phyloP scores from a whole-genome alignment of 352 stramenopile genomes.

The Phytophthora hibernalis region DNA sequence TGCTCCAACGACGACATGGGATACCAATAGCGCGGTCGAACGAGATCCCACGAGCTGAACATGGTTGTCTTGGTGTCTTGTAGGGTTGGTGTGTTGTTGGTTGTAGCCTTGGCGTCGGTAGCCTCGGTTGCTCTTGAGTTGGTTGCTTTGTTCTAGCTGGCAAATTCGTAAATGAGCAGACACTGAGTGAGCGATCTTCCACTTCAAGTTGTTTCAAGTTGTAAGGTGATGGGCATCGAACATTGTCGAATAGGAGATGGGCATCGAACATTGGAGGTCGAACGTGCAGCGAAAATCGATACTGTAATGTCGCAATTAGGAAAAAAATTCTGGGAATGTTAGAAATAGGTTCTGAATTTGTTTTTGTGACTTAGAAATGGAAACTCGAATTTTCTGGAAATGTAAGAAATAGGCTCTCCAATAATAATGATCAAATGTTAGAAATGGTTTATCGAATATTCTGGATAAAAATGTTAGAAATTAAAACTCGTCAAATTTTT shows the following conservation, averaged over 20 bases:
- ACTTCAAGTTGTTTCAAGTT: slow-evolving; percentile 15
- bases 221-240: neutral
- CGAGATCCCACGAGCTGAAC: slow-evolving; percentile 56
- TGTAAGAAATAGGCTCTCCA: too few species aligned
- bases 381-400: too few species aligned
- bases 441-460: too few species aligned
- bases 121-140: neutral
- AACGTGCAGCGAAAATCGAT: slow-evolving; percentile 14
- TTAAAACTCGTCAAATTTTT: too few species aligned
- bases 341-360: too few species aligned
- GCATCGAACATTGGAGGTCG: too few species aligned
- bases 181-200: slow-evolving; percentile 9
- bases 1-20: slow-evolving; percentile 58
- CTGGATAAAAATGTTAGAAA: too few species aligned
- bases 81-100: slow-evolving; percentile 1
- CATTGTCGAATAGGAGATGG: slow-evolving; percentile 20
- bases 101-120: neutral
- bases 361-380: too few species aligned
- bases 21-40: slow-evolving; percentile 54
- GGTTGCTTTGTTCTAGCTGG: slow-evolving; percentile 5
- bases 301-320: too few species aligned
- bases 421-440: too few species aligned
- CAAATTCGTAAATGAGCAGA: slow-evolving; percentile 24
- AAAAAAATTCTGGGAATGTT: too few species aligned
- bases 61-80: slow-evolving; percentile 21